Base-by-base conservation (phyloP, 2,329 filamentous ascomycete species). In the Epichloe uncinata region DNA sequence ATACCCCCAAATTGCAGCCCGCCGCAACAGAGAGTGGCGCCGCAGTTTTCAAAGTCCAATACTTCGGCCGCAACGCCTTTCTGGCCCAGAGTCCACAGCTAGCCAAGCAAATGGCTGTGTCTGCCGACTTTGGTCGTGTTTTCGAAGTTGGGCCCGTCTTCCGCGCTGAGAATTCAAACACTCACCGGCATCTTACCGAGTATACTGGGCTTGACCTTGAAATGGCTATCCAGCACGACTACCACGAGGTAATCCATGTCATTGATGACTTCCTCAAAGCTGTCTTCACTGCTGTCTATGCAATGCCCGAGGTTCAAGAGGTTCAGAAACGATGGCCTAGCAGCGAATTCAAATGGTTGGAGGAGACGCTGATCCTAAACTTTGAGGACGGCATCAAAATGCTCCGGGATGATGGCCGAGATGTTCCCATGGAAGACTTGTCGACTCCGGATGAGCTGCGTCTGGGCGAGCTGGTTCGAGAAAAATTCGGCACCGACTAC, bases 111-210 rank as follows among this genome's bases (percentile, higher is more conserved):
- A 91, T 95, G 85, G 79, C 82, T 47, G 88, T 96, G 40, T 87
- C 88, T 5, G 84, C 89, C 30, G 90, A 96, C 63, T 93, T 95
- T 62, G 84, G 84, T 51, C 81, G 83, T 47, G 90, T 96, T 5
- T 96, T 91, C 60, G 90, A 96, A 57, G 63, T 73, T 50, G 63
- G 70, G 51, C 64, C n/a, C n/a, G n/a, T n/a, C n/a, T n/a, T n/a
- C n/a, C n/a, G n/a, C n/a, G n/a, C n/a, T n/a, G n/a, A n/a, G 64
- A 94, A 96, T 70, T 94, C 87, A 62, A 96, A 96, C 66, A 96
- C 90, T 0, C 90, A 95, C 61, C 82, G 90, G 37, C 90, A 96
- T 64, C 73, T 96, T 73, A 95, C 90, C 0, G 90, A 96, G 65
- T 96, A 94, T 64, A 96, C 89, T 4, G 90, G 90, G 50, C 73